Evolutionary conservation across 192 early-diverging fungal species (phyloP).

Genomic region (Rhizoclosmatium sp.): DNA sequence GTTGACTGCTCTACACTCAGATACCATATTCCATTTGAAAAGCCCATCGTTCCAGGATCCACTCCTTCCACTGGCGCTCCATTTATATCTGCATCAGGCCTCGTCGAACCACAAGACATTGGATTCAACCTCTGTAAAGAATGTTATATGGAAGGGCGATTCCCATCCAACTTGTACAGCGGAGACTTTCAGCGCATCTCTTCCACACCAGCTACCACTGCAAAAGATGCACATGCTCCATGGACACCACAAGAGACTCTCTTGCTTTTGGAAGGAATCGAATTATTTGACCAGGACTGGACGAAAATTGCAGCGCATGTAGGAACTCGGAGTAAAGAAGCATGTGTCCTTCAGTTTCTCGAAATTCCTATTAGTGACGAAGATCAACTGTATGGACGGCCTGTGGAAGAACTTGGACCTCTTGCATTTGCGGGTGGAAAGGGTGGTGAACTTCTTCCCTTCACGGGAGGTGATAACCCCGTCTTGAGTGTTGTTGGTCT

Average conservation of each 20-base stretch:
- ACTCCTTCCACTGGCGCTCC: background rate
- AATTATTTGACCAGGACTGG: constrained; percentile 97
- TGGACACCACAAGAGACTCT: constrained; percentile 92
- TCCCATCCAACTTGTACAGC: constrained; percentile 79
- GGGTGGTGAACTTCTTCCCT: constrained; percentile 60
- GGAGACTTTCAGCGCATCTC: constrained; percentile 83
- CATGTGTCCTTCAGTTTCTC: constrained; percentile 88
- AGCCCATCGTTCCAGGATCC: constrained; percentile 48
- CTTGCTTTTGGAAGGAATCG: constrained; percentile 89
- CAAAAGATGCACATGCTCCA: constrained; percentile 37
- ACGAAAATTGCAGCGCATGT: constrained; percentile 90
- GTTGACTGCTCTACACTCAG: constrained; percentile 80
- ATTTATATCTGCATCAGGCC: constrained; percentile 37
- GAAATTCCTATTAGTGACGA: constrained; percentile 81
- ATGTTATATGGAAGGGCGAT: constrained; percentile 89
- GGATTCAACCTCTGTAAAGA: constrained; percentile 75
- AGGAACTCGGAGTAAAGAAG: constrained; percentile 85
- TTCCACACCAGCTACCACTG: constrained; percentile 35
- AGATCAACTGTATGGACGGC: constrained; percentile 55
- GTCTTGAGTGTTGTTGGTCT: constrained; percentile 91
- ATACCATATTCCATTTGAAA: constrained; percentile 91
- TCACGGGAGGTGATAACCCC: constrained; percentile 83
- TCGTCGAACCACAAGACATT: constrained; percentile 15
- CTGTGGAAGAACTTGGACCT: constrained; percentile 58
- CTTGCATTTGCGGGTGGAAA: constrained; percentile 67